Evolutionary conservation across 192 early-diverging fungal genomes (phyloP), one percentile per base, ranked within the genome.

Genomic region (Entophlyctis helioformis): DNA sequence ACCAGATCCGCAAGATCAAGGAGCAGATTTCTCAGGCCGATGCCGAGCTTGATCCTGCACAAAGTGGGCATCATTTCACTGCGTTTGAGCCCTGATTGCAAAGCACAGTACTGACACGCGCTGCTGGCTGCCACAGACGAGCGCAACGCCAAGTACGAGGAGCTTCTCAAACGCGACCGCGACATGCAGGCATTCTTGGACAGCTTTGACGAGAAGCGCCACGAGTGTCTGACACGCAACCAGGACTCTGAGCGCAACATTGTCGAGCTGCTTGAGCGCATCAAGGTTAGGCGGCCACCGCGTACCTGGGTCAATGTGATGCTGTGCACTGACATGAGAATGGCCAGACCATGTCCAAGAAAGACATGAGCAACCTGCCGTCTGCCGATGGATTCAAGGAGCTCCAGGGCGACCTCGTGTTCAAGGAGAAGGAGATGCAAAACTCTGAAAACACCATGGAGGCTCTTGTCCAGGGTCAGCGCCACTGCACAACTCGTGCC

Each of bases 351-450:
- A 45, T 55, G 10, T 35, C 53, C 12, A 56, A 58, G 41, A 29
- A 43, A 19, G 64, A 67, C 28, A 32, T 28, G 24, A 22, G 13
- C 11, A 25, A 33, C 16, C 27, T 77, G 38, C 72, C 71, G 21
- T 58, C 71, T 2, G 57, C 53, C 18, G 61, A 66, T 35, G 69
- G 48, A 4, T 69, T 67, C 23, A 39, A 70, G 22, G 72, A 75
- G 32, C 59, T 78, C 28, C 47, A 73, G 38, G 63, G 66, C n/a
- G 76, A 79, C 48, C 48, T 79, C 11, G 60, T 65, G 41, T 62
- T 72, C 46, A 79, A 79, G 44, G 67, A 79, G 42, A 76, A 71
- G 50, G 76, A 79, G 52, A 60, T 79, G 63, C 56, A 56, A 31
- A 79, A 69, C 38, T 65, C 71, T 0, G 72, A 76, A 46, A 69